Percentiles rank a stretch among this genome's conserved stretches.
phyloP scores from a whole-genome alignment of 495 filamentous ascomycete species.

The Aspergillus campestris region DNA sequence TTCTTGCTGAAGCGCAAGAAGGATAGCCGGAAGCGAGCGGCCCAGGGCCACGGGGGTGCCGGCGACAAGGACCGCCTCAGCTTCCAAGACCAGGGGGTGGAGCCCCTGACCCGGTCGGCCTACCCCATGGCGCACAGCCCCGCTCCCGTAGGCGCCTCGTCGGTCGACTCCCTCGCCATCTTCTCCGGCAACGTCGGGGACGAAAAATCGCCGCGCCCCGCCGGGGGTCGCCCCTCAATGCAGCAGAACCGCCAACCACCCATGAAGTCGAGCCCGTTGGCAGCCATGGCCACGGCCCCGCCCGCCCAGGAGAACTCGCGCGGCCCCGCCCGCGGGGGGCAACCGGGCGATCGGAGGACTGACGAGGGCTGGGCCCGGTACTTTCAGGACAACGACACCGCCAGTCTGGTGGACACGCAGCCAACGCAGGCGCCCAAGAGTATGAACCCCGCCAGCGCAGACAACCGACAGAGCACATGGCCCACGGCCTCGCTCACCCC shows the following conservation, averaged over 20 bases:
- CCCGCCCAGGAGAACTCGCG: conserved; percentile 18
- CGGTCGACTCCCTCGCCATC: conserved; percentile 36
- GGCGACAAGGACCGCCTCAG: conserved; percentile 53
- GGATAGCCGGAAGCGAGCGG: conserved; percentile 42
- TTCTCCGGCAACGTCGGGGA: conserved; percentile 32
- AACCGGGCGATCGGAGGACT: conserved; percentile 39
- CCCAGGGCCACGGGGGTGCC: conserved; percentile 44
- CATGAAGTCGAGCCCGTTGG: conserved; percentile 22
- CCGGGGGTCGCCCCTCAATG: conserved; percentile 16
- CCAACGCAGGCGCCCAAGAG: not conserved
- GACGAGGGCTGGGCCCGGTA: conserved; percentile 54
- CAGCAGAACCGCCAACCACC: conserved; percentile 6
- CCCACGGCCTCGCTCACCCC: conserved; percentile 27
- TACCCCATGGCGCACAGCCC: conserved; percentile 37
- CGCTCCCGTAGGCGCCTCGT: conserved; percentile 38
- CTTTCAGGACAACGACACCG: conserved; percentile 46
- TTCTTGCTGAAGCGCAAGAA: conserved; percentile 58
- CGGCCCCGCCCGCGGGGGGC: conserved; percentile 7
- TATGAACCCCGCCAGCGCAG: no score
- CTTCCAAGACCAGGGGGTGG: conserved; percentile 55
- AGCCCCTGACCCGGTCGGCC: conserved; percentile 37
- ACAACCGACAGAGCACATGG: conserved; percentile 21
- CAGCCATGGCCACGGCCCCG: conserved; percentile 16
- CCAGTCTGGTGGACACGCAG: conserved; percentile 27
- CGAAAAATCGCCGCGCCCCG: conserved; percentile 28